Percentiles rank a stretch among this genome's conserved stretches.
Conservation (phyloP, 2,329 filamentous ascomycete genomes). For the Clonostachys sp. region DNA sequence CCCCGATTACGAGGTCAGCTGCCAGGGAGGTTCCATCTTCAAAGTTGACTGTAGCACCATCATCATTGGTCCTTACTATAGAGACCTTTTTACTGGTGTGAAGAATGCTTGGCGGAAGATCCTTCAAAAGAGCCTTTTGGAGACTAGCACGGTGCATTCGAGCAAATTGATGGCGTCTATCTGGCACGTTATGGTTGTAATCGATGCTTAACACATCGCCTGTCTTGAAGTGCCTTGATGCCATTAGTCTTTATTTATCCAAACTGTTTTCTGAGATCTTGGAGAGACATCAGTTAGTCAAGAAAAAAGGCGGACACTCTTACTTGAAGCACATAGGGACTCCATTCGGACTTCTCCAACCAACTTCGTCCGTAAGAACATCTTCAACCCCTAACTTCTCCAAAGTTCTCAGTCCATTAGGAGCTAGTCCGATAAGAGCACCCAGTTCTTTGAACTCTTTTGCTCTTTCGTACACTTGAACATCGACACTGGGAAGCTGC, state of each 20-base stretch:
- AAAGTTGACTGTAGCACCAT: conserved; percentile 25
- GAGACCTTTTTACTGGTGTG: conserved; percentile 39
- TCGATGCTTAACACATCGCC: conserved; percentile 19
- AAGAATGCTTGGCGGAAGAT: conserved; percentile 35
- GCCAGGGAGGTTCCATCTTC: conserved; percentile 11
- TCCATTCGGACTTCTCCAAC: too few relatives aligned
- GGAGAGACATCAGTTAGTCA: too few relatives aligned
- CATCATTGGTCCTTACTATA: conserved; percentile 1
- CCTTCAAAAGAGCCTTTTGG: conserved; percentile 40
- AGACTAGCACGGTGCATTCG: conserved; percentile 29
- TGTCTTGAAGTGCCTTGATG: conserved; percentile 18
- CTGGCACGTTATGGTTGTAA: conserved; percentile 13
- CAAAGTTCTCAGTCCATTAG: conserved; percentile 25
- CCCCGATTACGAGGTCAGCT: conserved; percentile 43
- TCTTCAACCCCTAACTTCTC: conserved; percentile 16
- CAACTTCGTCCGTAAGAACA: too few relatives aligned
- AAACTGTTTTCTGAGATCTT: too few relatives aligned
- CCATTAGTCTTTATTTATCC: too few relatives aligned
- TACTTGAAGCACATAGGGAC: too few relatives aligned
- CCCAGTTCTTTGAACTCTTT: conserved; percentile 26
- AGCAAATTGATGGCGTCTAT: conserved; percentile 15
- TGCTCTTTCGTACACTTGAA: conserved; percentile 26
- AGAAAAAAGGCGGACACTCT: too few relatives aligned
- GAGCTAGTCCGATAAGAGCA: conserved; percentile 25
- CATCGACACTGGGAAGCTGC: conserved; percentile 18